Evolutionary conservation across 176 grass and related monocot species (phyloP).

Genomic region (Aegilops longissima): DNA sequence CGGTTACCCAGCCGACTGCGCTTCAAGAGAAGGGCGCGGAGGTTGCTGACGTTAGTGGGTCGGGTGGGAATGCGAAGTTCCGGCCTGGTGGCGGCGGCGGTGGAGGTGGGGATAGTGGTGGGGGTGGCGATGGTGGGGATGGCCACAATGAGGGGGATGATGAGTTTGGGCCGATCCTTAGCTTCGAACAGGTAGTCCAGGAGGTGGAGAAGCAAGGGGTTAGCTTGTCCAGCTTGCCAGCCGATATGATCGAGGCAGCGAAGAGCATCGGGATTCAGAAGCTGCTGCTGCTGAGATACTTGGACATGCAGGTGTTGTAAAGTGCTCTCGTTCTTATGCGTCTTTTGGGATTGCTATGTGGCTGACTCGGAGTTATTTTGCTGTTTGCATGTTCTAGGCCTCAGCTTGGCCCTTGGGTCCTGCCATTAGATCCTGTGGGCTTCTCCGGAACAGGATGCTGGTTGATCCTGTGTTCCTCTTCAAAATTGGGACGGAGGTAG

Average conservation of each 20-base stretch:
- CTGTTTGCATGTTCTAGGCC: slow-evolving; percentile 43
- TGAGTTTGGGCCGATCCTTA: slow-evolving; percentile 16
- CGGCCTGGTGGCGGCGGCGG: not conserved
- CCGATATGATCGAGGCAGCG: not conserved
- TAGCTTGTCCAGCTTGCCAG: not conserved
- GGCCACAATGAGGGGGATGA: not conserved
- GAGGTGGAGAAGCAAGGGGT: slow-evolving; percentile 18
- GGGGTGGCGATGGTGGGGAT: not conserved
- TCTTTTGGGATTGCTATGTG: not conserved
- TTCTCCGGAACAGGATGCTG: slow-evolving; percentile 89
- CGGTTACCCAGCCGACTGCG: not conserved
- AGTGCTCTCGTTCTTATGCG: not conserved
- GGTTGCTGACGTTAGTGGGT: slow-evolving; percentile 20
- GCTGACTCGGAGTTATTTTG: not conserved
- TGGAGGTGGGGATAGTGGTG: not conserved
- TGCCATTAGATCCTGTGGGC: slow-evolving; percentile 52
- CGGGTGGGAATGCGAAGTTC: slow-evolving; percentile 22
- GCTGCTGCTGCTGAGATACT: slow-evolving; percentile 18
- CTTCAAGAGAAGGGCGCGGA: not conserved
- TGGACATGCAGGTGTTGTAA: slow-evolving; percentile 11
- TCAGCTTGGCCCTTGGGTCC: slow-evolving; percentile 75
- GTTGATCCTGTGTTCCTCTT: slow-evolving; percentile 94
- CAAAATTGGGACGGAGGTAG: slow-evolving; percentile 86
- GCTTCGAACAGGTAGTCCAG: slow-evolving; percentile 14
- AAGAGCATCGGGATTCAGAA: slow-evolving; percentile 1